Conservation (phyloP, 2,329 filamentous ascomycete genomes). For the Neopestalotiopsis rosae region DNA sequence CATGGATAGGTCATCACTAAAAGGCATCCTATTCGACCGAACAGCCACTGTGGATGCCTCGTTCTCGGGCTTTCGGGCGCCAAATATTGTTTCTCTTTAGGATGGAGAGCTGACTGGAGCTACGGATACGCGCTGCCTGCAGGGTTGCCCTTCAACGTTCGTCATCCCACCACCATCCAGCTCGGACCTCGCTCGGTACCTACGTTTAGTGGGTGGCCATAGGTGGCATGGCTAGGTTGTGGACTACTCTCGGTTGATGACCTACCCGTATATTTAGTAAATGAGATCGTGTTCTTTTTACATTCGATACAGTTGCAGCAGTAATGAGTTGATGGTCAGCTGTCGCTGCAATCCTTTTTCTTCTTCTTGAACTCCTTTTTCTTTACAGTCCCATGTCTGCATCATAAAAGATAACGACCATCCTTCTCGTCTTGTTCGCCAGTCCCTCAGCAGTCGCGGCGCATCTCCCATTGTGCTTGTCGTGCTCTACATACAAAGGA, state of each 20-base stretch:
- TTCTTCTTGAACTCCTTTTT: neutral
- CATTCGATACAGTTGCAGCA: neutral
- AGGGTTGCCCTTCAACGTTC: neutral
- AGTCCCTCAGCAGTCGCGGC: neutral
- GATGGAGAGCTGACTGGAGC: neutral
- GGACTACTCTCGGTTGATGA: neutral
- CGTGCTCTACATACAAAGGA: neutral
- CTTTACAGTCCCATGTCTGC: neutral
- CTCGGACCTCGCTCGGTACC: neutral
- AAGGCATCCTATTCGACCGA: neutral
- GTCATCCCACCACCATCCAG: neutral
- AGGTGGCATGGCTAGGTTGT: neutral
- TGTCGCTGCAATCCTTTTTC: neutral
- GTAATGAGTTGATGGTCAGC: neutral
- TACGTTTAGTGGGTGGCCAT: neutral
- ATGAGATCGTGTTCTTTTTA: slow-evolving; percentile 3
- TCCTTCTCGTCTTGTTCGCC: neutral
- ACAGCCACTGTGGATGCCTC: neutral
- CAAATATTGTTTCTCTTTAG: neutral
- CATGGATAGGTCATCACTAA: neutral
- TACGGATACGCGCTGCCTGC: neutral
- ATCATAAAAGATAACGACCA: neutral
- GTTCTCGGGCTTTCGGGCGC: neutral
- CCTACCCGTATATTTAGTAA: neutral
- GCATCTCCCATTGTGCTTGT: neutral